Evolutionary conservation across 2,329 filamentous ascomycete genomes (phyloP).

Genomic region (Dissoconium aciculare): DNA sequence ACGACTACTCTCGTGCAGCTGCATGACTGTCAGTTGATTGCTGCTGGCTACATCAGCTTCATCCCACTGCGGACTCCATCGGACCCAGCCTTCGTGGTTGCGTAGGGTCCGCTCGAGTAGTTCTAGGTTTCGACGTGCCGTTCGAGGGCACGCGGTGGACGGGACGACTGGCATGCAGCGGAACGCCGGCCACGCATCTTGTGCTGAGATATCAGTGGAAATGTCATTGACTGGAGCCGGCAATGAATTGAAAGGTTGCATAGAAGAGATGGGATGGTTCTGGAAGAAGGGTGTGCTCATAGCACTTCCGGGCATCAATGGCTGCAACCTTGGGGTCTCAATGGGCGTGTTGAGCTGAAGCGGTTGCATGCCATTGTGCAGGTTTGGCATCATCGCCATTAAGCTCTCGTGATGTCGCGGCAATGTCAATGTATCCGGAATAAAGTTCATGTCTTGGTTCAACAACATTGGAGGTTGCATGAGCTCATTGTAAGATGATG

Average conservation of each 20-base stretch:
- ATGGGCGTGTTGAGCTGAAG: slow-evolving; percentile 34
- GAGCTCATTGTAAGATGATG: slow-evolving; percentile 30
- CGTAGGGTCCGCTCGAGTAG: slow-evolving; percentile 36
- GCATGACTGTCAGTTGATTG: slow-evolving; percentile 34
- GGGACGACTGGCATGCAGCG: slow-evolving; percentile 36
- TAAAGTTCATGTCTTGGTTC: slow-evolving; percentile 32
- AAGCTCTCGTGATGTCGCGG: slow-evolving; percentile 26
- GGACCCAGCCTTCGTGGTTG: slow-evolving; percentile 38
- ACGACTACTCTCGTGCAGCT: slow-evolving; percentile 40
- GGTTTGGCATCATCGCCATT: slow-evolving; percentile 32
- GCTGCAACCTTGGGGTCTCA: slow-evolving; percentile 34
- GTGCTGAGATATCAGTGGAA: slow-evolving; percentile 35
- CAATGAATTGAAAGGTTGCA: slow-evolving; percentile 12
- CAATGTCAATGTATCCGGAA: slow-evolving; percentile 27
- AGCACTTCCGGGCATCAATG: slow-evolving; percentile 34
- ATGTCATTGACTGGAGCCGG: slow-evolving; percentile 25
- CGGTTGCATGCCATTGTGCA: slow-evolving; percentile 24
- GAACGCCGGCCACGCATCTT: slow-evolving; percentile 39
- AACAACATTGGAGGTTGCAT: slow-evolving; percentile 31
- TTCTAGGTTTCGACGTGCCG: slow-evolving; percentile 37
- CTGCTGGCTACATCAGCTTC: slow-evolving; percentile 32
- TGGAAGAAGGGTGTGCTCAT: background rate
- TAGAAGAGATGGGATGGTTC: slow-evolving; percentile 4
- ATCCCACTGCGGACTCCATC: slow-evolving; percentile 36
- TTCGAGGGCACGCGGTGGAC: slow-evolving; percentile 36